Evolutionary conservation across 148 eudicot genomes (phyloP).

Genomic region (Camellia japonica): DNA sequence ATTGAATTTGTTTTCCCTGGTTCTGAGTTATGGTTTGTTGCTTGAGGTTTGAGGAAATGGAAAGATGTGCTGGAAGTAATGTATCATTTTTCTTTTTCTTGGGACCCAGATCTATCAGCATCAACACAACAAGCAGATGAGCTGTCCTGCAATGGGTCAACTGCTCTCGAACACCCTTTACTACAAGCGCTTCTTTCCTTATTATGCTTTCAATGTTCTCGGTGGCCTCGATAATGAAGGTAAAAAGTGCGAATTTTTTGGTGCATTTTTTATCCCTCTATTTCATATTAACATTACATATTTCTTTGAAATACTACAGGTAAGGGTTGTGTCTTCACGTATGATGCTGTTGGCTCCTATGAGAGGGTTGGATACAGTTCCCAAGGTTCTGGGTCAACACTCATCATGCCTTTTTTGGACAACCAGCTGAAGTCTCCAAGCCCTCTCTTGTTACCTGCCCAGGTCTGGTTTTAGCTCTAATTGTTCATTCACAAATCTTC

Average conservation of each 20-base stretch:
- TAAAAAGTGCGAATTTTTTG: slow-evolving; percentile 13
- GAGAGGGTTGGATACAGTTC: slow-evolving; percentile 97
- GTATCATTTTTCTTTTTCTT: neutral
- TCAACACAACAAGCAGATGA: slow-evolving; percentile 97
- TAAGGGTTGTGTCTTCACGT: slow-evolving; percentile 95
- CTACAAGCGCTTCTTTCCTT: slow-evolving; percentile 95
- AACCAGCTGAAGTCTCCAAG: slow-evolving; percentile 99
- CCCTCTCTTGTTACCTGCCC: slow-evolving; percentile 81
- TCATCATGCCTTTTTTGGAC: slow-evolving; percentile 93
- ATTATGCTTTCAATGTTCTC: slow-evolving; percentile 86
- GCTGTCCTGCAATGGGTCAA: slow-evolving; percentile 97
- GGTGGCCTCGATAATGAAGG: slow-evolving; percentile 95
- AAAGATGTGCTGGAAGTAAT: slow-evolving; percentile 5
- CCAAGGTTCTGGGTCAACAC: slow-evolving; percentile 94
- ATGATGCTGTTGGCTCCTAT: slow-evolving; percentile 98
- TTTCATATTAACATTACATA: neutral
- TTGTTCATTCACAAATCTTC: neutral
- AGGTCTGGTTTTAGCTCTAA: slow-evolving; percentile 36
- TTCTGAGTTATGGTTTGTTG: neutral
- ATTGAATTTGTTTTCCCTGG: neutral
- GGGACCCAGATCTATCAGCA: slow-evolving; percentile 72
- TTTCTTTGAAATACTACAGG: slow-evolving; percentile 44
- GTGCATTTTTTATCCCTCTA: slow-evolving; percentile 1
- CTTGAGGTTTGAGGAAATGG: neutral
- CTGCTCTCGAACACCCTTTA: slow-evolving; percentile 97